A percentile compares a stretch with the other conserved stretches of the same genome.
These are phyloP conservation scores for Epicoccum nigrum DNA, from an alignment of 2,329 filamentous ascomycete genomes.

Conservation along the genomic window DNA sequence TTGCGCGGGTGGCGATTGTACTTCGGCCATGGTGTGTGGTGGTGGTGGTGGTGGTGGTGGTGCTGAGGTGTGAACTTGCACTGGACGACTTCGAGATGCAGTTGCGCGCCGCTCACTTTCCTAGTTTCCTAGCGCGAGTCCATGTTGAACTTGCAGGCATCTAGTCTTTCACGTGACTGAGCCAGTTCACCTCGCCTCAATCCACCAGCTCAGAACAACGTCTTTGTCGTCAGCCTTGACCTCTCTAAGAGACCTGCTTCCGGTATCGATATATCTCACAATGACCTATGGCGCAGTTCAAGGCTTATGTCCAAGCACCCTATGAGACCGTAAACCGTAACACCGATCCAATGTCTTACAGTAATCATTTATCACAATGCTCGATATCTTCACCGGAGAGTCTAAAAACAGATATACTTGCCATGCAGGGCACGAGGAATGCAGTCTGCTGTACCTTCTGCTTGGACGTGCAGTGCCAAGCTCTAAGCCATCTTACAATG, in stretches of 20 bases:
- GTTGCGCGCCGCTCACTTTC: slow-evolving; percentile 12
- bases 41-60: neutral
- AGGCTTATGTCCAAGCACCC: no score
- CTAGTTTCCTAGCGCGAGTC: slow-evolving; percentile 15
- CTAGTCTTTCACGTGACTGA: neutral
- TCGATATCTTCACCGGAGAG: neutral
- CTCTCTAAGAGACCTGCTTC: no score
- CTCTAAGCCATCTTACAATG: neutral
- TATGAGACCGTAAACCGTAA: no score
- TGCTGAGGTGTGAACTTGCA: neutral
- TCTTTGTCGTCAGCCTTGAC: no score
- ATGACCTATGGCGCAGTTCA: no score
- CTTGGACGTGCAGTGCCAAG: neutral
- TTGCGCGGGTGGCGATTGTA: slow-evolving; percentile 34
- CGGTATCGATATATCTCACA: no score
- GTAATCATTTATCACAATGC: no score
- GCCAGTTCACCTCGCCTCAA: neutral
- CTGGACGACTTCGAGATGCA: slow-evolving; percentile 1
- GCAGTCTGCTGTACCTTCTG: neutral
- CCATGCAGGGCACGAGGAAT: neutral
- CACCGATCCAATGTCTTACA: no score
- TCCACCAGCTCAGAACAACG: no score
- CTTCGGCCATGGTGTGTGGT: slow-evolving; percentile 37
- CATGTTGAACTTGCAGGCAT: no score
- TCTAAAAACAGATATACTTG: neutral